phyloP scores from a whole-genome alignment of 1,139 yeast species.

The Candida gigantensis region DNA sequence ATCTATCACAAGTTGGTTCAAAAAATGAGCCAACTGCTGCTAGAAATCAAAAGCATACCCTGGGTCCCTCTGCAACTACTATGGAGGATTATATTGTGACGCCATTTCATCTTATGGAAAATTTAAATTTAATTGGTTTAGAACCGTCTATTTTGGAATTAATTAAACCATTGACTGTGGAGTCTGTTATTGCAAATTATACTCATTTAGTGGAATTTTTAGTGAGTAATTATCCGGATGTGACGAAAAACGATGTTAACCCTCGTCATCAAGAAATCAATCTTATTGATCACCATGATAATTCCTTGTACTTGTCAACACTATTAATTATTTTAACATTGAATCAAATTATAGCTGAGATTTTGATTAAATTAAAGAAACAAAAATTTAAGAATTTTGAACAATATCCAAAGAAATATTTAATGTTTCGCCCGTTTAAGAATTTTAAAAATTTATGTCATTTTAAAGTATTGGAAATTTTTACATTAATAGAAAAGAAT shows the following conservation, averaged over 20 bases:
- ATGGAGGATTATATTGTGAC: constrained; percentile 18
- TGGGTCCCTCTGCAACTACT: constrained; percentile 3
- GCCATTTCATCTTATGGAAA: constrained; percentile 23
- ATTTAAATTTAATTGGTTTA: constrained; percentile 21
- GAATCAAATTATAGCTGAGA: constrained; percentile 32
- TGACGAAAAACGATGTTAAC: constrained; percentile 6
- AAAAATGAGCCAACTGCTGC: background rate
- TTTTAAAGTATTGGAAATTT: constrained; percentile 31
- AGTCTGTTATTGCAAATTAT: constrained; percentile 27
- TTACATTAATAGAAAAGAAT: constrained; percentile 30
- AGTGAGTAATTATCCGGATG: constrained; percentile 20
- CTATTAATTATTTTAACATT: constrained; percentile 31
- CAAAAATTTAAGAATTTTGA: constrained; percentile 25
- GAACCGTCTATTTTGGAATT: constrained; percentile 26
- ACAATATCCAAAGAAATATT: constrained; percentile 19
- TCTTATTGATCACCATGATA: constrained; percentile 26
- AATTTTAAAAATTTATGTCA: constrained; percentile 30
- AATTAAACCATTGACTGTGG: constrained; percentile 32
- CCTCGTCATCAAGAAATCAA: constrained; percentile 23
- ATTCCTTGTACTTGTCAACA: constrained; percentile 34
- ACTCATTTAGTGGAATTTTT: constrained; percentile 28
- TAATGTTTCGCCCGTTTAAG: constrained; percentile 23
- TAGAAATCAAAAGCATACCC: background rate
- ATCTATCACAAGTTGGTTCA: background rate
- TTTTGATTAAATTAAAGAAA: constrained; percentile 31